phyloP scores from a whole-genome alignment of 2,329 filamentous ascomycete genomes.

The Phoma sp. region DNA sequence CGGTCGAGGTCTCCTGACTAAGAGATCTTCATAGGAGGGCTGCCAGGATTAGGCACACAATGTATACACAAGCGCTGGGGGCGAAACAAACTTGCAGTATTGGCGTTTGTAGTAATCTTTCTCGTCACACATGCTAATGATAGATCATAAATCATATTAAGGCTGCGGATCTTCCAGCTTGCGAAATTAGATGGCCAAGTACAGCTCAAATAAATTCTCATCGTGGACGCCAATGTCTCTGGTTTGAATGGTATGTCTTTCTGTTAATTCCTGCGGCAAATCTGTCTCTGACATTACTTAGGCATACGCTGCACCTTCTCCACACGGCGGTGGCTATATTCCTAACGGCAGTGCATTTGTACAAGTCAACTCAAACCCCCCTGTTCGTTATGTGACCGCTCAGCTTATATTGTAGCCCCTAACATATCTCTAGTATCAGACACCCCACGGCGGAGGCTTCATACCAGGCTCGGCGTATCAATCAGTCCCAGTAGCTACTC shows the following conservation, averaged over 20 bases:
- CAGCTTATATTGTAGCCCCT: neutral
- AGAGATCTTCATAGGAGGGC: no score
- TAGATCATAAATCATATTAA: neutral
- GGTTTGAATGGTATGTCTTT: slow-evolving; percentile 25
- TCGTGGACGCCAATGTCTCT: neutral
- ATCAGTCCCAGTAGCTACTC: neutral
- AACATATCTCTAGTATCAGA: neutral
- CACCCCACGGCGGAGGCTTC: slow-evolving; percentile 9
- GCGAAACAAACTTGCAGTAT: neutral
- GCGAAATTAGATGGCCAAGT: neutral
- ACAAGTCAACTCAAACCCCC: slow-evolving; percentile 5
- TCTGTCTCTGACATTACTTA: slow-evolving; percentile 14
- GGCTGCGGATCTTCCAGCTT: neutral
- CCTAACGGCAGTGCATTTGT: slow-evolving; percentile 23
- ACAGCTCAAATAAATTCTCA: neutral
- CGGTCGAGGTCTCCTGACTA: neutral
- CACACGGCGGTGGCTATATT: slow-evolving; percentile 34
- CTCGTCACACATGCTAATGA: neutral
- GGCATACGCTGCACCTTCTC: slow-evolving; percentile 26
- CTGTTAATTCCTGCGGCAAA: neutral
- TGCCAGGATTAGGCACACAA: neutral
- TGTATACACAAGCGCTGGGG: neutral
- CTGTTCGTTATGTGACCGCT: neutral
- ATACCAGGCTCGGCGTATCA: neutral
- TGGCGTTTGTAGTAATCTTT: neutral